These are phyloP conservation scores for Physcomitrium patens DNA, from an alignment of 225 moss, liverwort and hornwort genomes.

Conservation along the genomic window DNA sequence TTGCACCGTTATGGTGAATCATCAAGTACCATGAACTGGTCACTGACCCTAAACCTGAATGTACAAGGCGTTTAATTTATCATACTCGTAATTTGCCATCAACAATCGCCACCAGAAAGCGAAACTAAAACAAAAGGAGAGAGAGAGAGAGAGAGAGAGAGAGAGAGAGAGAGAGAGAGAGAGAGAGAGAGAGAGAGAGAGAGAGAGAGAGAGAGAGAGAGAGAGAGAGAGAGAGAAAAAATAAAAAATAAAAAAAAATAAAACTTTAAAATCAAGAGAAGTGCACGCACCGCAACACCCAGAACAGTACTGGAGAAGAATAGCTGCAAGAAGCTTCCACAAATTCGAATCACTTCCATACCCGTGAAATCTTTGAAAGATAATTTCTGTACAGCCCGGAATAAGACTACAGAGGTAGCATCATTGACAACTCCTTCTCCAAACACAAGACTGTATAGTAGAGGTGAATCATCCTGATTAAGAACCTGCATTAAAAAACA, in stretches of 20 bases:
- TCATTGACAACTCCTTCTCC: slow-evolving; percentile 91
- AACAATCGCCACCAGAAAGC: not conserved
- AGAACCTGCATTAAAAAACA: slow-evolving; percentile 51
- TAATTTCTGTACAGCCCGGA: slow-evolving; percentile 75
- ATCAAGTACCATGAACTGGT: not conserved
- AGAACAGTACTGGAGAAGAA: slow-evolving; percentile 72
- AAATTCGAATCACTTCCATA: slow-evolving; percentile 46
- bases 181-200: too few relatives aligned
- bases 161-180: too few relatives aligned
- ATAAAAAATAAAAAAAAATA: too few relatives aligned
- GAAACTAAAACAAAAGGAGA: not conserved
- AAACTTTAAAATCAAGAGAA: slow-evolving; percentile 9
- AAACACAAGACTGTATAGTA: slow-evolving; percentile 85
- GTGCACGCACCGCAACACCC: slow-evolving; percentile 45
- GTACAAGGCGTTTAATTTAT: not conserved
- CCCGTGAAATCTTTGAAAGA: slow-evolving; percentile 59
- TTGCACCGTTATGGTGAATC: not conserved
- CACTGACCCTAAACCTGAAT: slow-evolving; percentile 2
- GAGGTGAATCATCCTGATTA: slow-evolving; percentile 71
- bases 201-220: too few relatives aligned
- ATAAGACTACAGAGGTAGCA: slow-evolving; percentile 83
- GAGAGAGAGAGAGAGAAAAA: too few relatives aligned
- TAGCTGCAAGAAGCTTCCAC: slow-evolving; percentile 70
- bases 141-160: too few relatives aligned
- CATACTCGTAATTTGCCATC: slow-evolving; percentile 1